A percentile compares a stretch with the other conserved stretches of the same genome.
Conservation (phyloP, 2,329 filamentous ascomycete species). For the Leptographium radiaticola region DNA sequence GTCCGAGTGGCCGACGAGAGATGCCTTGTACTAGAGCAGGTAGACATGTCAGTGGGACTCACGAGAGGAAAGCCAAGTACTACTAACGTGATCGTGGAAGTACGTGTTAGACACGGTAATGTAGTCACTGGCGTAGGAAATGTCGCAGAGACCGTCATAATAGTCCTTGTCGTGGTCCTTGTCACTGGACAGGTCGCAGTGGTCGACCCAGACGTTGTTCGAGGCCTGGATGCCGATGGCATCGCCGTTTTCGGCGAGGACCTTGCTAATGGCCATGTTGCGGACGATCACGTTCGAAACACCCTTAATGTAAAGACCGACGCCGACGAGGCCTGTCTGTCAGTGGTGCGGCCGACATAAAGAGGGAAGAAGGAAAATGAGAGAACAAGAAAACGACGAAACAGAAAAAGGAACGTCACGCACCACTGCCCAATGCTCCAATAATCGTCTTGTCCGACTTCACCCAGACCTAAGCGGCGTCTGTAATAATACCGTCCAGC, state of each 20-base stretch:
- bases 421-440: conserved; percentile 22
- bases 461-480: conserved; percentile 28
- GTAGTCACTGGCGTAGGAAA: conserved; percentile 50
- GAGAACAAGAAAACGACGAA: too few species aligned
- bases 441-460: conserved; percentile 38
- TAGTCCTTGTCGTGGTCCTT: conserved; percentile 50
- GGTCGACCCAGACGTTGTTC: conserved; percentile 54
- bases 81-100: conserved; percentile 33
- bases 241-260: conserved; percentile 42
- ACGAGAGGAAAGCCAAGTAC: too few species aligned
- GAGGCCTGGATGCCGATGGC: conserved; percentile 44
- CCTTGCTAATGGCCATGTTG: conserved; percentile 46
- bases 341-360: not conserved
- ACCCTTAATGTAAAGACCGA: conserved; percentile 39
- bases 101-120: conserved; percentile 35
- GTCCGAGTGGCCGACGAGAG: conserved; percentile 48
- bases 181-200: conserved; percentile 51
- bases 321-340: conserved; percentile 21
- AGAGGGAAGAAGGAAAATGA: too few species aligned
- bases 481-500: conserved; percentile 29
- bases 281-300: conserved; percentile 44
- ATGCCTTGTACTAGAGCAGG: conserved; percentile 29
- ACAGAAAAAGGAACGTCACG: conserved; percentile 10
- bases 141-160: conserved; percentile 54
- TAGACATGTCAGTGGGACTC: not conserved